Base-by-base conservation (phyloP, 129 eudicot genomes). In the Solidago caesia region DNA sequence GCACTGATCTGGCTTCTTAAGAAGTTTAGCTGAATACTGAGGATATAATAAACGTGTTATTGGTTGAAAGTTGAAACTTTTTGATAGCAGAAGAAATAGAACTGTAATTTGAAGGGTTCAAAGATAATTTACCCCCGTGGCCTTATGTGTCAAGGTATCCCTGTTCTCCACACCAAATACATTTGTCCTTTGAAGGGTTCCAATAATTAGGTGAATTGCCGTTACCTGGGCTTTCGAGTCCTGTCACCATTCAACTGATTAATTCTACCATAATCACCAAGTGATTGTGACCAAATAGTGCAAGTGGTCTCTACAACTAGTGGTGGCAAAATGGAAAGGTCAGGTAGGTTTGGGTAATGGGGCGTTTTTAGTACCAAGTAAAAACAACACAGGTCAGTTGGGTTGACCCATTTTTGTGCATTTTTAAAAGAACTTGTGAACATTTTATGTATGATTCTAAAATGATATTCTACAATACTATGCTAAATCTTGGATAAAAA, bases 171-270 rank as follows among this genome's bases (percentile, higher is more conserved):
- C 86, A 21, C 99, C 97, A 81, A 94, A 94, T 29, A 94, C 97
- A 73, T 84, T 84, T 89, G 90, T 85, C 70, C 90, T 91, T 84
- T 94, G 99, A 16, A 94, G 93, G 68, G 96, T 94, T 77, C 99
- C 99, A 58, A 94, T 94, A 75, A 94, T 88, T 33, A 94, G 86
- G 77, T 94, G 99, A 77, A 94, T 91, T 64, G 99, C 96, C 60
- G 97, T 91, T 82, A 94, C 97, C 80, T 94, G 99, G 26, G 97
- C 99, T 84, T 88, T 94, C 33, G 99, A 94, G 80, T 94, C 99
- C 99, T 94, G 82, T 42, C 64, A 73, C 46, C 44, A 77, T 33
- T 16, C 25, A 70, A 70, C 11, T 9, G n/a, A 78, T 62, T 41
- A 25, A 25, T 21, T 62, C 42, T 4, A 70, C 29, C 14, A 9